Evolutionary conservation across 2,329 filamentous ascomycete genomes (phyloP).

Genomic region (Hypoxylon sp.): DNA sequence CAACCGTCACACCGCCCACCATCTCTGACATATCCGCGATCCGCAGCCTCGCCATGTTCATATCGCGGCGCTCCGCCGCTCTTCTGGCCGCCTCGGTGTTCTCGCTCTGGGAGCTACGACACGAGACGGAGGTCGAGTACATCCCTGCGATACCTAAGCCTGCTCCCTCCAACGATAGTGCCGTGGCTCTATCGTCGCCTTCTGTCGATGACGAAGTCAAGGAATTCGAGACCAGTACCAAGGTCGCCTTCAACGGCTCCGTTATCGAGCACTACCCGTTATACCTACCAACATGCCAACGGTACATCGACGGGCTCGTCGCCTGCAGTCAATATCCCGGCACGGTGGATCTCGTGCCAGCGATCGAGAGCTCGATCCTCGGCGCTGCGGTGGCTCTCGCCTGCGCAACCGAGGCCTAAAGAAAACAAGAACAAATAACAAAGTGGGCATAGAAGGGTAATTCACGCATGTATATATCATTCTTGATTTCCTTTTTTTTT

Average conservation of each 20-base stretch:
- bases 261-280: slow-evolving; percentile 81
- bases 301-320: slow-evolving; percentile 68
- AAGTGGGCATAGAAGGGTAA: too few relatives aligned
- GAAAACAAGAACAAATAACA: background rate
- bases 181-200: slow-evolving; percentile 33
- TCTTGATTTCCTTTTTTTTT: background rate
- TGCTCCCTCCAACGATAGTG: slow-evolving; percentile 41
- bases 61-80: slow-evolving; percentile 66
- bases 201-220: slow-evolving; percentile 51
- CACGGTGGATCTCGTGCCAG: slow-evolving; percentile 70
- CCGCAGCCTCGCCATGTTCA: slow-evolving; percentile 60
- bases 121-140: slow-evolving; percentile 55
- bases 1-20: slow-evolving; percentile 48
- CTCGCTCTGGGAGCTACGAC: slow-evolving; percentile 65
- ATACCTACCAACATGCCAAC: slow-evolving; percentile 70
- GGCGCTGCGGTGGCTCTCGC: slow-evolving; percentile 78
- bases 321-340: slow-evolving; percentile 48
- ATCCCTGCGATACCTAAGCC: slow-evolving; percentile 28
- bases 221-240: slow-evolving; percentile 58
- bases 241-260: slow-evolving; percentile 81
- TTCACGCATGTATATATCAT: slow-evolving; percentile 1
- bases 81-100: slow-evolving; percentile 67
- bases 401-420: slow-evolving; percentile 43
- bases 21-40: slow-evolving; percentile 61
- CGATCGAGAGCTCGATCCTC: slow-evolving; percentile 77